These are phyloP conservation scores for Wickerhamia fluorescens DNA, from an alignment of 805 yeast species.

Conservation along the genomic window DNA sequence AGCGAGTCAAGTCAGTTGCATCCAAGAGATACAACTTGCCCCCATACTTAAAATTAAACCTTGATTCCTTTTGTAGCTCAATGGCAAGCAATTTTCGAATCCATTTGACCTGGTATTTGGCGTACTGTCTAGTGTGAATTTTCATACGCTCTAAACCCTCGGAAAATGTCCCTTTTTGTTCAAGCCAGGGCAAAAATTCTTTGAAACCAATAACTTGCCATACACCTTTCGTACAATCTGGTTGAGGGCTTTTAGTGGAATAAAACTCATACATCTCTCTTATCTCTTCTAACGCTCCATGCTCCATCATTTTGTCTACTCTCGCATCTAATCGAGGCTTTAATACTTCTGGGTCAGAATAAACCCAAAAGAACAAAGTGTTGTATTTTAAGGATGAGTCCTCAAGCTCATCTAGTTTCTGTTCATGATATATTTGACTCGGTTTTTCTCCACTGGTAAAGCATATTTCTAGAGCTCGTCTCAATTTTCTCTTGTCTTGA, in stretches of 20 bases:
- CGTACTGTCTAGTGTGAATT: conserved; percentile 75
- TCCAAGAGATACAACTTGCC: conserved; percentile 64
- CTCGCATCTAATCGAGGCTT: conserved; percentile 63
- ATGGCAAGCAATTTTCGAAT: conserved; percentile 63
- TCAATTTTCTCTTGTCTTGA: conserved; percentile 70
- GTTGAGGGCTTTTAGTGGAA: conserved; percentile 20
- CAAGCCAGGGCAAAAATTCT: conserved; percentile 73
- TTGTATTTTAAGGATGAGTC: conserved; percentile 49
- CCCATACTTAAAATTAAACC: conserved; percentile 44
- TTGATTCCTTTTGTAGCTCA: conserved; percentile 44
- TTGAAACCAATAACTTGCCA: conserved; percentile 96
- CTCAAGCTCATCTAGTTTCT: conserved; percentile 36
- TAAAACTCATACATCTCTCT: conserved; percentile 47
- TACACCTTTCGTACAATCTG: conserved; percentile 64
- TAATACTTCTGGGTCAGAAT: conserved; percentile 52
- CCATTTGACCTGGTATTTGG: conserved; percentile 88
- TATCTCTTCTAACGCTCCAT: conserved; percentile 69
- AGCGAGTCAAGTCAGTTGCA: conserved; percentile 61
- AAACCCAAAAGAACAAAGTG: conserved; percentile 77
- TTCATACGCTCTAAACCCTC: conserved; percentile 73
- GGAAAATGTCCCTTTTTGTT: conserved; percentile 14
- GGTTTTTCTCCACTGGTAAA: conserved; percentile 60
- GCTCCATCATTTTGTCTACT: conserved; percentile 74
- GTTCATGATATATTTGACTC: conserved; percentile 63
- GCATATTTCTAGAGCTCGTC: conserved; percentile 76